Percentiles rank a stretch among this genome's conserved stretches.
Conservation (phyloP, 1,284 basidiomycete genomes). For the Trichosporon sp. region DNA sequence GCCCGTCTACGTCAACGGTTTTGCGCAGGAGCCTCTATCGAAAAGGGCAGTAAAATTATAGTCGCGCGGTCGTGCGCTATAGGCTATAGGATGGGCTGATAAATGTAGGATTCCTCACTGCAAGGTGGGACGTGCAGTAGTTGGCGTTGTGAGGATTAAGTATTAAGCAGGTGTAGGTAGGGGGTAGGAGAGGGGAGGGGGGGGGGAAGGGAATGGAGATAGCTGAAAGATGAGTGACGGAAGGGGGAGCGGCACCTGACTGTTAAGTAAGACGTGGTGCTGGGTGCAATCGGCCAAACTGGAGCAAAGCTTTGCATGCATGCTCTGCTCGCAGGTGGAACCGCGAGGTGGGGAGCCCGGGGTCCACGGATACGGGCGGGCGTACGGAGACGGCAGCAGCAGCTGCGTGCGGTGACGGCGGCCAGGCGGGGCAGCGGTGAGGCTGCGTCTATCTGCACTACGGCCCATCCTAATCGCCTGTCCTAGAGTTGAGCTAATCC, state of each 20-base stretch:
- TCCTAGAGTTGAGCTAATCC: background rate
- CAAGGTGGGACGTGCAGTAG: constrained; percentile 2
- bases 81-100: background rate
- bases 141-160: constrained; percentile 1
- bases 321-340: background rate
- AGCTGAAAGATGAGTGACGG: background rate
- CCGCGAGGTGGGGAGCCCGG: background rate
- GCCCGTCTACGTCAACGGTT: constrained; percentile 10
- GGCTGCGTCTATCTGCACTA: constrained; percentile 1
- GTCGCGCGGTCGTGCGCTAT: constrained; percentile 4
- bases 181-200: background rate
- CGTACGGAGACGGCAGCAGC: background rate
- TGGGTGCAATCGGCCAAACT: constrained; percentile 1
- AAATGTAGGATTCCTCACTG: background rate
- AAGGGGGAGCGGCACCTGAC: background rate
- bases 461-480: background rate
- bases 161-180: constrained; percentile 2
- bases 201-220: background rate
- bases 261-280: background rate
- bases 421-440: background rate
- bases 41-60: constrained; percentile 7
- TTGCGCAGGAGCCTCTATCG: constrained; percentile 8
- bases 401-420: background rate
- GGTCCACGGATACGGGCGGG: constrained; percentile 5
- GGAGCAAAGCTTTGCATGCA: constrained; percentile 2